Conservation (phyloP, 73 alveolate genomes). For the Symbiodinium pilosum region DNA sequence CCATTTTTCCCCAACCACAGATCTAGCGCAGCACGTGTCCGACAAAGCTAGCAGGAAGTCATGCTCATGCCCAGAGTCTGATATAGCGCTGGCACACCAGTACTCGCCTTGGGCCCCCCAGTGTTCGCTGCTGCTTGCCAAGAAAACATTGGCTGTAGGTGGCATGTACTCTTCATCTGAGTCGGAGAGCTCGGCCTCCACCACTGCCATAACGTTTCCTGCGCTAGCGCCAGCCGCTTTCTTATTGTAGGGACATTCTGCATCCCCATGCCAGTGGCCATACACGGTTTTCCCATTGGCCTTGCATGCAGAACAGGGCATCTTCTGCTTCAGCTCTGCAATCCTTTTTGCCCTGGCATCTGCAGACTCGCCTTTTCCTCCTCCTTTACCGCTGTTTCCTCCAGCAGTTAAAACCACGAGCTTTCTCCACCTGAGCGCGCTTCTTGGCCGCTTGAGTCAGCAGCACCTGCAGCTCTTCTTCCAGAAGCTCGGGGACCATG, state of each 20-base stretch:
- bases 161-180: neutral
- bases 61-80: neutral
- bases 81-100: neutral
- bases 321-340: neutral
- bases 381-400: too few relatives aligned
- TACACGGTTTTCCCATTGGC: conserved; percentile 25
- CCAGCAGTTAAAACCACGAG: neutral
- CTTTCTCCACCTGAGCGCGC: conserved; percentile 5
- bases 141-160: neutral
- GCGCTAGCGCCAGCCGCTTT: neutral
- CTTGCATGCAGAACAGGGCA: conserved; percentile 16
- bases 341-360: neutral
- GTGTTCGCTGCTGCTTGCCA: neutral
- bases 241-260: neutral
- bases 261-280: conserved; percentile 32
- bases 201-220: neutral
- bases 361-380: neutral
- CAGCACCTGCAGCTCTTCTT: neutral
- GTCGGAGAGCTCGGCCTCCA: neutral
- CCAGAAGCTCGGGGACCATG: neutral
- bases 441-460: neutral
- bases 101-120: neutral
- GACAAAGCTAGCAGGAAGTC: neutral
- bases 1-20: neutral
- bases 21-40: conserved; percentile 17